Percentiles rank a stretch among this genome's conserved stretches.
Conservation (phyloP, 768 basidiomycete genomes). For the Sutorius australiensis region DNA sequence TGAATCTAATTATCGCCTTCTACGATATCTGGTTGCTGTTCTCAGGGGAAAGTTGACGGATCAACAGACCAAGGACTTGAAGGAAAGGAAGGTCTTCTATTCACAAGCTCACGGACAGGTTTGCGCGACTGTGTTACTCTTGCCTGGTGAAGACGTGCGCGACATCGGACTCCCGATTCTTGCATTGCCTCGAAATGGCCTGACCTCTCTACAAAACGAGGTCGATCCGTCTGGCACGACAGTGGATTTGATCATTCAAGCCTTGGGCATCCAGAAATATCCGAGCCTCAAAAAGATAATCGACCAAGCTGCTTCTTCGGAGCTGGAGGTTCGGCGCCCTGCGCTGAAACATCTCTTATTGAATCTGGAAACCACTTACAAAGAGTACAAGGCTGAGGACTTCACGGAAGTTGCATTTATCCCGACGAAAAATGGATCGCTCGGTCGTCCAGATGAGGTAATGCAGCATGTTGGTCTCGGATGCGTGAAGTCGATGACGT, state of each 20-base stretch:
- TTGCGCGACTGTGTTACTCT: conserved; percentile 56
- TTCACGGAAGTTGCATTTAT: conserved; percentile 9
- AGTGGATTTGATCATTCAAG: background rate
- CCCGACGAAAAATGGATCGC: conserved; percentile 7
- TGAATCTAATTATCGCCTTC: conserved; percentile 13
- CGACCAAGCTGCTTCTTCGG: conserved; percentile 5
- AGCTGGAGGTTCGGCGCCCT: background rate
- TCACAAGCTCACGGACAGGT: conserved; percentile 2
- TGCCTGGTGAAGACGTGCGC: conserved; percentile 66
- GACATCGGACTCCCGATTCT: conserved; percentile 73
- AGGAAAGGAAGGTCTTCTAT: conserved; percentile 4
- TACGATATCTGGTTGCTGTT: conserved; percentile 63
- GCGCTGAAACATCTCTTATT: conserved; percentile 12
- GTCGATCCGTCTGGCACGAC: background rate
- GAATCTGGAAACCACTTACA: conserved; percentile 6
- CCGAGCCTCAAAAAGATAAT: conserved; percentile 8
- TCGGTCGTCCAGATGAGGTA: conserved; percentile 11
- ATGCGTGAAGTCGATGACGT: background rate
- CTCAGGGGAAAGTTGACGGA: conserved; percentile 33
- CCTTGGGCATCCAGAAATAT: background rate
- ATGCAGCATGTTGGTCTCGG: background rate
- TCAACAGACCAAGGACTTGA: background rate
- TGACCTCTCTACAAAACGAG: background rate
- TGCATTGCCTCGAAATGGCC: conserved; percentile 21
- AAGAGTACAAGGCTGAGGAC: conserved; percentile 8